Evolutionary conservation across 768 basidiomycete species (phyloP).

Genomic region (Naganishia randhawae): DNA sequence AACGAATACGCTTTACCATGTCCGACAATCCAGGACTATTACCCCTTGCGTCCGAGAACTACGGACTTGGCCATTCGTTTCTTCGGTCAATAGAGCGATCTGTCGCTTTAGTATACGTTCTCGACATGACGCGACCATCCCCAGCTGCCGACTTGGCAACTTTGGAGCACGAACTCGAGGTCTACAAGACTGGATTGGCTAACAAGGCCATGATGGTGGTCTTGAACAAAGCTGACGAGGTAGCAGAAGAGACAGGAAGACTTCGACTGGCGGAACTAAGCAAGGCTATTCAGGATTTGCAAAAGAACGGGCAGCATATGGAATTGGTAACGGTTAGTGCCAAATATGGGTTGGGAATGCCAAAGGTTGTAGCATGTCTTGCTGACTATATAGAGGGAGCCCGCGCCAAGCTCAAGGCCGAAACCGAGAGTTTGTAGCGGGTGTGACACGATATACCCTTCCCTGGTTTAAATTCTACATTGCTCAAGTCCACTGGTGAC

Average conservation of each 20-base stretch:
- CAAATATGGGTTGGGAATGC: conserved; percentile 78
- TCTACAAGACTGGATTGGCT: conserved; percentile 69
- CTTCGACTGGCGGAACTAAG: conserved; percentile 39
- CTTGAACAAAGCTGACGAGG: conserved; percentile 90
- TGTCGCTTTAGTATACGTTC: conserved; percentile 81
- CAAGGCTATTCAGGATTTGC: conserved; percentile 56
- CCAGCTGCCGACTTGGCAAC: conserved; percentile 75
- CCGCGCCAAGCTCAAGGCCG: neutral
- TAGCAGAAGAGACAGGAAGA: conserved; percentile 54
- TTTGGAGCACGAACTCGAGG: conserved; percentile 76
- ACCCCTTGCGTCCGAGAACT: conserved; percentile 74
- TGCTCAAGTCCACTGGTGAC: neutral
- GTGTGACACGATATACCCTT: neutral
- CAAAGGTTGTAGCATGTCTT: conserved; percentile 66
- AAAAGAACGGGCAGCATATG: conserved; percentile 58
- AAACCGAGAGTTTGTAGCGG: neutral
- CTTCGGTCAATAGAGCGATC: conserved; percentile 88
- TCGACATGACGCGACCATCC: conserved; percentile 70
- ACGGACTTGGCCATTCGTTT: conserved; percentile 91
- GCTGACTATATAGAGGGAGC: conserved; percentile 58
- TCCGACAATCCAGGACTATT: conserved; percentile 96
- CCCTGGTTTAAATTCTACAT: neutral
- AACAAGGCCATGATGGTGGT: conserved; percentile 72
- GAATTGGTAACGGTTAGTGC: conserved; percentile 75
- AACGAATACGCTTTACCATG: conserved; percentile 70